Percentiles rank a stretch among this genome's conserved stretches.
phyloP scores from a whole-genome alignment of 768 basidiomycete species.

The Tylopilus sp. region DNA sequence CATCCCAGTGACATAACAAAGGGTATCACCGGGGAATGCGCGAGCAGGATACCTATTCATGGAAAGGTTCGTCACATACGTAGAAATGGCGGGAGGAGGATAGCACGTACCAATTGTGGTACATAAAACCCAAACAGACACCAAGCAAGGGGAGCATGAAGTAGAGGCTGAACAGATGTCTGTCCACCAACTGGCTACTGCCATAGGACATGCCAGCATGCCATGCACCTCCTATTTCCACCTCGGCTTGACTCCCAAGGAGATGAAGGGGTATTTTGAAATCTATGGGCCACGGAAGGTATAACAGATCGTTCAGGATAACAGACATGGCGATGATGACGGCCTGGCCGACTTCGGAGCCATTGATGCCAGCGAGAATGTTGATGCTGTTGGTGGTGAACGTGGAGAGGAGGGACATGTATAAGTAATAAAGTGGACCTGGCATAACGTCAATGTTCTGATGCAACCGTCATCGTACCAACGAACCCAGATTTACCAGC shows the following conservation, averaged over 20 bases:
- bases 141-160: conserved; percentile 96
- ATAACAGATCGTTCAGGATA: conserved; percentile 87
- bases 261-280: conserved; percentile 71
- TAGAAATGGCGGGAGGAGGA: not conserved
- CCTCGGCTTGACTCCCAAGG: conserved; percentile 59
- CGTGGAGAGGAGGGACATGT: conserved; percentile 94
- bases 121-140: conserved; percentile 85
- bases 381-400: conserved; percentile 99
- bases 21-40: conserved; percentile 93
- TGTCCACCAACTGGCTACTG: conserved; percentile 80
- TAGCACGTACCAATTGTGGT: conserved; percentile 85
- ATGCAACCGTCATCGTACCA: not conserved
- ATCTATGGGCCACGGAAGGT: conserved; percentile 83
- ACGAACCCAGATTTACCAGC: conserved; percentile 87
- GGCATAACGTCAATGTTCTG: conserved; percentile 7
- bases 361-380: conserved; percentile 97
- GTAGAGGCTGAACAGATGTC: conserved; percentile 94
- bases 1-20: conserved; percentile 98
- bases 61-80: not conserved
- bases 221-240: conserved; percentile 77
- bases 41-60: conserved; percentile 88
- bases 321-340: conserved; percentile 90
- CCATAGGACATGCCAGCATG: conserved; percentile 84
- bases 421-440: conserved; percentile 95
- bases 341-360: conserved; percentile 92